Evolutionary conservation across 805 yeast genomes (phyloP).

Genomic region (Debaryomyces tyrocola): DNA sequence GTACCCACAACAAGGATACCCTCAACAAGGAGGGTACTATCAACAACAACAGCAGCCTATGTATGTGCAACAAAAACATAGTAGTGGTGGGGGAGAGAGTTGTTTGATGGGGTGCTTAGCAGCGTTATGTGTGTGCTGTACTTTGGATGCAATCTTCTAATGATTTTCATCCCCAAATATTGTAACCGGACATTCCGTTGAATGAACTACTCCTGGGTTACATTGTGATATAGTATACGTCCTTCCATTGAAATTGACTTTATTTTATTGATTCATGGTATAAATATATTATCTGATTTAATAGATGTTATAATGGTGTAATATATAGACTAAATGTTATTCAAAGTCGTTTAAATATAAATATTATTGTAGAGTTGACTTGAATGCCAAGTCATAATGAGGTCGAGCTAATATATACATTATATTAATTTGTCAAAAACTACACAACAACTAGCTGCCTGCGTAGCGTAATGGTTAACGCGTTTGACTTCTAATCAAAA

Average conservation of each 20-base stretch:
- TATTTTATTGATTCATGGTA: too few species aligned
- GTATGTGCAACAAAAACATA: conserved; percentile 42
- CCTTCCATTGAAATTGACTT: too few species aligned
- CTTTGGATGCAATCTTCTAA: conserved; percentile 27
- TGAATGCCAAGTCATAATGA: too few species aligned
- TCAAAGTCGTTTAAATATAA: too few species aligned
- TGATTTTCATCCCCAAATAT: background rate
- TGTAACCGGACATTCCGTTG: too few species aligned
- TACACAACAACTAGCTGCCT: conserved; percentile 3
- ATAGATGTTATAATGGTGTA: too few species aligned
- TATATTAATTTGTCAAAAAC: background rate
- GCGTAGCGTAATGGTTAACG: conserved; percentile 67
- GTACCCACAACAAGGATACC: conserved; percentile 23
- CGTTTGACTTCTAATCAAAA: conserved; percentile 67
- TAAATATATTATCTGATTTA: too few species aligned
- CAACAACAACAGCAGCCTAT: conserved; percentile 43
- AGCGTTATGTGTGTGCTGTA: conserved; percentile 43
- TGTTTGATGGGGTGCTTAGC: conserved; percentile 45
- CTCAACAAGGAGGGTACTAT: conserved; percentile 35
- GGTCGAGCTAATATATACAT: background rate
- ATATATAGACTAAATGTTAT: too few species aligned
- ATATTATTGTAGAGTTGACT: too few species aligned
- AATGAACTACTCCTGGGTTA: too few species aligned
- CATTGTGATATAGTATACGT: too few species aligned
- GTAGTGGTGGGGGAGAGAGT: conserved; percentile 19